phyloP scores from a whole-genome alignment of 2,329 filamentous ascomycete genomes.

The Albophoma yamanashiensis region DNA sequence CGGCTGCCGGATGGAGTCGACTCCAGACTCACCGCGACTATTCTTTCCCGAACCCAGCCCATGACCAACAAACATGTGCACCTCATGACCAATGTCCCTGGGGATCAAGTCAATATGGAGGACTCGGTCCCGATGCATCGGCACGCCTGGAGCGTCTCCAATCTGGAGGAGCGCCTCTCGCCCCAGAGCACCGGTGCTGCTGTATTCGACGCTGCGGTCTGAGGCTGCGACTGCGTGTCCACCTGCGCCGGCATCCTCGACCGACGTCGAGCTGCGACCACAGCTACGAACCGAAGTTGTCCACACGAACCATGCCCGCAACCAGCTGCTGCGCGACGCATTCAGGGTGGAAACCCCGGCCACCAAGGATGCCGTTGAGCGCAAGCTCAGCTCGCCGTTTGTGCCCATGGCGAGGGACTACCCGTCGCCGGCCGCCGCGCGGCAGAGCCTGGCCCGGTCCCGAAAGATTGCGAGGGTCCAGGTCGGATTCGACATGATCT shows the following conservation, averaged over 20 bases:
- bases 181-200: slow-evolving; percentile 3
- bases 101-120: slow-evolving; percentile 33
- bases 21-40: not conserved
- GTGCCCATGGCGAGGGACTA: slow-evolving; percentile 17
- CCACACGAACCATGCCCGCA: slow-evolving; percentile 11
- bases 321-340: slow-evolving; percentile 16
- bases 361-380: slow-evolving; percentile 8
- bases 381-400: slow-evolving; percentile 14
- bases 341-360: slow-evolving; percentile 13
- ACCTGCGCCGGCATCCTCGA: not conserved
- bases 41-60: not conserved
- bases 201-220: not conserved
- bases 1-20: not conserved
- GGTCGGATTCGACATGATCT: slow-evolving; percentile 22
- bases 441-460: slow-evolving; percentile 11
- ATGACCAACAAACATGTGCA: slow-evolving; percentile 20
- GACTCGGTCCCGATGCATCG: slow-evolving; percentile 23
- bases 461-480: slow-evolving; percentile 22
- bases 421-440: slow-evolving; percentile 12
- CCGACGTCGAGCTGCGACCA: slow-evolving; percentile 3
- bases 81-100: slow-evolving; percentile 34
- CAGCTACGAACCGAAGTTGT: not conserved
- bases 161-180: slow-evolving; percentile 10
- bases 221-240: not conserved
- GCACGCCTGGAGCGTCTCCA: slow-evolving; percentile 11